Base-by-base conservation (phyloP, 1,284 basidiomycete genomes). In the Pterulicium gracile region DNA sequence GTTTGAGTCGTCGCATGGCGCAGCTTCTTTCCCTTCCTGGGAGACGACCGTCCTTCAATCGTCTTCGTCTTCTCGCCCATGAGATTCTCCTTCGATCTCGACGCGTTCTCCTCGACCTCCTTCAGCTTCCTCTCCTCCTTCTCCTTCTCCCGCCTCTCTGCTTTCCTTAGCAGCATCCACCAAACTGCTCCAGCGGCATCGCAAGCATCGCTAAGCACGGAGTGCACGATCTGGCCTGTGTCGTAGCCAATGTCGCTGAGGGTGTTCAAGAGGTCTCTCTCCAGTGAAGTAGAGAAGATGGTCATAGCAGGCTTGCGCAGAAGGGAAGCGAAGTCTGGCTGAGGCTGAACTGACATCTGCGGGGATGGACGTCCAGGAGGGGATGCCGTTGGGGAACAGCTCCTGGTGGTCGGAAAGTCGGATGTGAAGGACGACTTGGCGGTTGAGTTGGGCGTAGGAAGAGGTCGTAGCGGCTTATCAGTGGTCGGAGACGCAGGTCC, bases 141-240 rank as follows among this genome's bases (percentile, higher is more conserved):
- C 42, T 77, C 74, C 19, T 72, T 24, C 12, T 70, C 66, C 48
- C 73, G 77, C 56, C 78, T 81, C 60, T 88, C 83, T 5, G 81
- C 73, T 56, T 82, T 88, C 54, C 82, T 77, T 57, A 87, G 81
- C 44, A 98, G 67, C 73, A 97, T 88, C 96, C 96, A 98, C 95
- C 95, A 98, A 10, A 91, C 67, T 1, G 94, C 91, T 7, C 92
- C 88, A 3, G 87, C 79, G 0, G 88, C 75, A 62, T 98, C 95
- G 58, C 95, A 98, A 0, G 96, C 95, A 62, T 97, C 80, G 20
- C 77, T 86, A 41, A 88, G 72, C 4, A 98, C 93, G 1, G 87
- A 92, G 61, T 98, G 94, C 17, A 88, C 83, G 48, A 98, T 87
- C 63, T 98, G 96, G 7, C 89, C 91, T 0, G 88, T 88, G 59